phyloP scores from a whole-genome alignment of 1,139 yeast genomes.

The Candida sanyaensis region DNA sequence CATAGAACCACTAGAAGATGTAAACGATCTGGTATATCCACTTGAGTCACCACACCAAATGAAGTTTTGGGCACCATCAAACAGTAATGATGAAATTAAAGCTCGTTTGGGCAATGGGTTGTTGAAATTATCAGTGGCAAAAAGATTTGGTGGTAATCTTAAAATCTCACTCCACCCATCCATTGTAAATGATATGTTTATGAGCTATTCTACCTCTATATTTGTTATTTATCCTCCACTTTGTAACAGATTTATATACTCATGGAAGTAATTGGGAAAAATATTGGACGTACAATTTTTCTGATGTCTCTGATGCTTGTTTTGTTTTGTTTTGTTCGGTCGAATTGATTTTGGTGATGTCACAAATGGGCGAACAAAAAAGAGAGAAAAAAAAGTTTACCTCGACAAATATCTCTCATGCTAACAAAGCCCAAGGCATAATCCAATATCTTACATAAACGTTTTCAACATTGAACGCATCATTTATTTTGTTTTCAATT shows the following conservation, averaged over 20 bases:
- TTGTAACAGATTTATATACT: too few species aligned
- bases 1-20: conserved; percentile 19
- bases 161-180: conserved; percentile 44
- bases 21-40: conserved; percentile 35
- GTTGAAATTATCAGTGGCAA: conserved; percentile 5
- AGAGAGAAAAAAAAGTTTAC: too few species aligned
- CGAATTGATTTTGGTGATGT: too few species aligned
- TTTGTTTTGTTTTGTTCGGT: not conserved
- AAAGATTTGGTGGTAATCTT: conserved; percentile 14
- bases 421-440: too few species aligned
- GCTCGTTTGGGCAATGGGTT: conserved; percentile 1
- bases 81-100: conserved; percentile 40
- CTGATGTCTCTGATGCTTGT: not conserved
- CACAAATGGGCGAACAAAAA: too few species aligned
- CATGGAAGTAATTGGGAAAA: too few species aligned
- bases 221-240: not conserved
- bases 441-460: too few species aligned
- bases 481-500: not conserved
- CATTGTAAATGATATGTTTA: conserved; percentile 24
- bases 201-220: conserved; percentile 11
- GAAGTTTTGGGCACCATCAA: conserved; percentile 73
- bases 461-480: too few species aligned
- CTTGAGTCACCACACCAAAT: conserved; percentile 83
- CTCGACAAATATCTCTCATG: too few species aligned
- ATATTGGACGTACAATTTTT: not conserved